Evolutionary conservation across 768 basidiomycete genomes (phyloP).

Genomic region (Termitomyces sp.): DNA sequence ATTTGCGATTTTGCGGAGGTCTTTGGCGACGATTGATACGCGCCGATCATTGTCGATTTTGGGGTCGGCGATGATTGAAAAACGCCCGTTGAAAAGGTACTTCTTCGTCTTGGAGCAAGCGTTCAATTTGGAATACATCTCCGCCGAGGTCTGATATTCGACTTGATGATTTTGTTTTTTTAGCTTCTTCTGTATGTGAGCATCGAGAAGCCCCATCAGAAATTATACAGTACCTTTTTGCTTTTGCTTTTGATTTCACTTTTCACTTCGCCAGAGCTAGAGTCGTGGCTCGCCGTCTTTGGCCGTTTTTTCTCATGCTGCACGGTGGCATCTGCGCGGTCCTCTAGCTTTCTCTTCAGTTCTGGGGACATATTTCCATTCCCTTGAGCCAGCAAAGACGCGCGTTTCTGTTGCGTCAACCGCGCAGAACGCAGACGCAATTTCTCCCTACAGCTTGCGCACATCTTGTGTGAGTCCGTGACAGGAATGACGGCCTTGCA

Average conservation of each 20-base stretch:
- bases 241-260: background rate
- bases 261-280: background rate
- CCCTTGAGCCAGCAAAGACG: background rate
- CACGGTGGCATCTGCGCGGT: background rate
- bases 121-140: constrained; percentile 21
- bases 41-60: constrained; percentile 19
- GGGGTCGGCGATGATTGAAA: constrained; percentile 22
- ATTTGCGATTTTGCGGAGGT: constrained; percentile 23
- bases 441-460: background rate
- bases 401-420: background rate
- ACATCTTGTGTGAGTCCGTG: background rate
- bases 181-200: background rate
- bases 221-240: background rate
- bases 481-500: background rate
- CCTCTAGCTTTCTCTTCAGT: background rate
- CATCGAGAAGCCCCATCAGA: background rate
- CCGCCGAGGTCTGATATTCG: constrained; percentile 25
- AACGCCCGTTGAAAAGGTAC: constrained; percentile 19
- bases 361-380: background rate
- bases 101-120: background rate
- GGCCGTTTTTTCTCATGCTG: background rate
- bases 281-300: background rate
- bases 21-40: constrained; percentile 18
- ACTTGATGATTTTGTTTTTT: background rate
- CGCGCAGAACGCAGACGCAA: background rate